A percentile compares a stretch with the other conserved stretches of the same genome.
phyloP scores from a whole-genome alignment of 768 basidiomycete genomes.

The Lentinus tigrinus region DNA sequence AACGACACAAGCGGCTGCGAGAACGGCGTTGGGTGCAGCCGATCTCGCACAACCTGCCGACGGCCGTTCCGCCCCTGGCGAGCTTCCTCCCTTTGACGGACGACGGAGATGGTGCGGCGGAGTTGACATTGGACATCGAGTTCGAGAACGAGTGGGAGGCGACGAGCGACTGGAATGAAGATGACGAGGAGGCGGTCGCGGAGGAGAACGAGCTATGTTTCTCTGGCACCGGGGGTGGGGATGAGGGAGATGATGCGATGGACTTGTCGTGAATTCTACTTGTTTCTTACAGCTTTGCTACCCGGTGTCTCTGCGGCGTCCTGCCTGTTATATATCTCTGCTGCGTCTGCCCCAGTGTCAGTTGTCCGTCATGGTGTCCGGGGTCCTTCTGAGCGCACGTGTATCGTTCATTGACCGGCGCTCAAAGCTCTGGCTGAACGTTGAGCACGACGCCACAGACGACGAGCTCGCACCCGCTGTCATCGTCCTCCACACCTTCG shows the following conservation, averaged over 20 bases:
- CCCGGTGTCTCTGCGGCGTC: not conserved
- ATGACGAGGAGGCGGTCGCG: conserved; percentile 71
- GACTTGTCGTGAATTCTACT: conserved; percentile 26
- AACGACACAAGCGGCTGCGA: conserved; percentile 87
- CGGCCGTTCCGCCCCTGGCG: conserved; percentile 43
- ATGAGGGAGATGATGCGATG: conserved; percentile 36
- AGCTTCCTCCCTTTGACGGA: conserved; percentile 61
- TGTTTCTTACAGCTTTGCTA: not conserved
- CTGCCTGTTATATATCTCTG: too few relatives aligned
- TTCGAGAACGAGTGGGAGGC: conserved; percentile 91
- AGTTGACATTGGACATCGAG: conserved; percentile 72
- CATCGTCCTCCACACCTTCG: too few relatives aligned
- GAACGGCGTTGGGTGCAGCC: conserved; percentile 93
- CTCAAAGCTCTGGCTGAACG: too few relatives aligned
- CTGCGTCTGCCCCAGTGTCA: too few relatives aligned
- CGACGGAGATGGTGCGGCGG: conserved; percentile 51
- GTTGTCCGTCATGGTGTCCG: too few relatives aligned
- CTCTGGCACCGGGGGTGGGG: conserved; percentile 35
- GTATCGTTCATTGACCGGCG: too few relatives aligned
- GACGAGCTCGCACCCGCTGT: too few relatives aligned
- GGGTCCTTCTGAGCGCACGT: too few relatives aligned
- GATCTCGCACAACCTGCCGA: conserved; percentile 50
- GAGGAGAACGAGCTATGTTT: conserved; percentile 77
- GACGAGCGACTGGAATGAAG: conserved; percentile 89
- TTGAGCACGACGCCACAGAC: too few relatives aligned